Base-by-base conservation (phyloP, 768 basidiomycete genomes). In the Pleurotus tuber-regium region DNA sequence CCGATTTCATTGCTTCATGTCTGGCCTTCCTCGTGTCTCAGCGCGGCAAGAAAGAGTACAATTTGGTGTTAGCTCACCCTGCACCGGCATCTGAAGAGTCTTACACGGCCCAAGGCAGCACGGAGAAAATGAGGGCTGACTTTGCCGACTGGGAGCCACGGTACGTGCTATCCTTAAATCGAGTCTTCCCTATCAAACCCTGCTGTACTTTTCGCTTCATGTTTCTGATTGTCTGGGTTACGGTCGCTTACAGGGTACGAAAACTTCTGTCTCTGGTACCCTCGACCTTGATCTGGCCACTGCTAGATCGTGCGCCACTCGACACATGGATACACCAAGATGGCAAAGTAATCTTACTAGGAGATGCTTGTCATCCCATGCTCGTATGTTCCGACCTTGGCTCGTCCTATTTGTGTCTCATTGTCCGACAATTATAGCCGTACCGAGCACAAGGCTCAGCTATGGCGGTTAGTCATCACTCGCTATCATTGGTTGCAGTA, bases 351-450 rank as follows among this genome's bases (percentile, higher is more conserved):
- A 71, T 64, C 3, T 61, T 83, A 12, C 65, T 83, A 0, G 81
- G 81, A 1, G 82, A 83, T 57, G 71, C 80, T 0, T 80, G 79
- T 41, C 82, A 83, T 60, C 75, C 82, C 1, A 82, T 82, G 76
- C 66, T 80, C 33, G 80, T 82, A 52, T 54, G 78, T 71, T 19
- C 14, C 47, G 40, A 36, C 36, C 35, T 33, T 24, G 39, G 36
- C 12, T 8, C 31, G 30, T 30, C 31, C 46, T 18, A 21, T 19
- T 35, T 21, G 46, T 48, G 11, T 21, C 19, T 25, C 25, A 29
- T 36, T 21, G 18, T 14, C 31, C 30, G 42, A 51, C 38, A 29
- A 46, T 21, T 29, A 23, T 58, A 78, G 71, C 78, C 78, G 11
- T 78, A 77, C 59, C 69, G 75, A 29, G 78, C 75, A 1, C 78